Conservation (phyloP, 768 basidiomycete genomes). For the Lactifluus echinatus region DNA sequence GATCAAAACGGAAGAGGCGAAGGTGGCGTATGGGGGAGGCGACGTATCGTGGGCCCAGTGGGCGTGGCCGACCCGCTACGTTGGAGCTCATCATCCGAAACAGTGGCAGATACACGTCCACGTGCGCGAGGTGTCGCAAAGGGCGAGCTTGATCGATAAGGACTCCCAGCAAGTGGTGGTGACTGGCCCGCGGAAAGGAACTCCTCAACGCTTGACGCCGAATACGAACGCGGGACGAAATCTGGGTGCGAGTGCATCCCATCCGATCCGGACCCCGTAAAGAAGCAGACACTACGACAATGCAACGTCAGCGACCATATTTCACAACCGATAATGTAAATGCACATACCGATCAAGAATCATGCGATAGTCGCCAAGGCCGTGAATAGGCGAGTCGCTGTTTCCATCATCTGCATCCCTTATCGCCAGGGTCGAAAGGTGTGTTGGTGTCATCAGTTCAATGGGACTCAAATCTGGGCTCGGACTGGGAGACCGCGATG, state of each 20-base stretch:
- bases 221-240: constrained; percentile 35
- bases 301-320: constrained; percentile 11
- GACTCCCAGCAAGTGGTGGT: constrained; percentile 6
- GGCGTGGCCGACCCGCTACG: constrained; percentile 17
- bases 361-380: constrained; percentile 39
- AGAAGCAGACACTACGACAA: constrained; percentile 64
- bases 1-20: constrained; percentile 11
- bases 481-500: constrained; percentile 13
- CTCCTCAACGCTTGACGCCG: constrained; percentile 48
- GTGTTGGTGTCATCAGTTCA: not conserved
- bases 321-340: not conserved
- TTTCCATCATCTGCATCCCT: not conserved
- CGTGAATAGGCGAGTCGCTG: constrained; percentile 5
- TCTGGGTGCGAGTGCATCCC: constrained; percentile 21
- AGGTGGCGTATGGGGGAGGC: constrained; percentile 1
- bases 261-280: constrained; percentile 43
- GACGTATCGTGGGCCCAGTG: constrained; percentile 3
- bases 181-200: constrained; percentile 28
- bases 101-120: not conserved
- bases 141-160: constrained; percentile 3
- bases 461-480: constrained; percentile 10
- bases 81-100: constrained; percentile 15
- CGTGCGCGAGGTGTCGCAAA: constrained; percentile 12
- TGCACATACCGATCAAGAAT: constrained; percentile 54
- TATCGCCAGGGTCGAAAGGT: not conserved